Base-by-base conservation (phyloP, 305 asterid species). In the Stenogyne calaminthoides region DNA sequence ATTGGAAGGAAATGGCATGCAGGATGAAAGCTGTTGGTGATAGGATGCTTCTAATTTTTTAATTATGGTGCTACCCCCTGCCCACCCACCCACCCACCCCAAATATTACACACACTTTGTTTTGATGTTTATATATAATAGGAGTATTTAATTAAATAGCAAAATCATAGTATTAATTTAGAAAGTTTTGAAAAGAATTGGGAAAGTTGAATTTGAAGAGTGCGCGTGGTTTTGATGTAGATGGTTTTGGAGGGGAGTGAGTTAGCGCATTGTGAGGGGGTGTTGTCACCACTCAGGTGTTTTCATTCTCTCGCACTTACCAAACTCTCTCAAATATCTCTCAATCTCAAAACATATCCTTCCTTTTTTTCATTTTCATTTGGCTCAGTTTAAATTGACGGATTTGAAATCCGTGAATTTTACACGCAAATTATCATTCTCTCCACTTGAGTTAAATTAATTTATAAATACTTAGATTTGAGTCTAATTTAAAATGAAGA, bases 1-100 rank as follows among this genome's bases (percentile, higher is more conserved):
- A 2, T 86, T 91, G 97, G 97, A 84, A 55, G 76, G 65, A 52
- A 78, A 86, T 86, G 89, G 97, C 97, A 91, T 91, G 97, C 93
- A 73, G 40, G 70, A 80, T 78, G 80, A 87, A 85, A 84, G 87
- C 86, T 81, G 84, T 79, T 77, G 20, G 1, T 54, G 82, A 80
- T 82, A 75, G 77, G 88, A 67, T 76, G 79, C 75, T 64, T 40
- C 75, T 67, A 3, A 0, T 10, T 62, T 14, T 69, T n/a, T n/a
- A n/a, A n/a, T n/a, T n/a, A n/a, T n/a, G 22, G 22, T 9, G 4
- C 36, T 20, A 22, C 36, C 37, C 37, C 8, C 62, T 20, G 19
- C 9, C 62, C 8, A 25, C 29, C 54, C 46, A 22, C 54, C 55
- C 19, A 8, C 14, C n/a, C n/a, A n/a, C n/a, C n/a, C n/a, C n/a